A percentile compares a stretch with the other conserved stretches of the same genome.
Evolutionary conservation across 805 yeast genomes (phyloP).

Genomic region (Suhomyces faveliae): DNA sequence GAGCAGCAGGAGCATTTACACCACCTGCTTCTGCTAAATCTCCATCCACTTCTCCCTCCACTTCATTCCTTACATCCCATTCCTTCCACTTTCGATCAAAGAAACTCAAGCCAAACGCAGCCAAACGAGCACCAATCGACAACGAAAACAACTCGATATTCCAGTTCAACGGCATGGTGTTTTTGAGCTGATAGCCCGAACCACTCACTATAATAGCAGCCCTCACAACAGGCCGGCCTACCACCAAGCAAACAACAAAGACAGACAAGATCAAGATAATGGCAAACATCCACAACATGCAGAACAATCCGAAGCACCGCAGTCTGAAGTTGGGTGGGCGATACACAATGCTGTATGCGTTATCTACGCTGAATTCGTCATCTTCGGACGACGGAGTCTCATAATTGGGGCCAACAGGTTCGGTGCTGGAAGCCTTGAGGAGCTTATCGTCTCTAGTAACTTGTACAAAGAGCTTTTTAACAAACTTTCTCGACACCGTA

Average conservation of each 20-base stretch:
- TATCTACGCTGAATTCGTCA: conserved; percentile 35
- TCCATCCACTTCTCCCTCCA: not conserved
- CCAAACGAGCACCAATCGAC: conserved; percentile 18
- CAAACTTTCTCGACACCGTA: conserved; percentile 62
- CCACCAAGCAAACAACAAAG: conserved; percentile 20
- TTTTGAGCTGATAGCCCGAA: not conserved
- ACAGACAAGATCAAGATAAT: conserved; percentile 27
- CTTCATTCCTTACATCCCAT: not conserved
- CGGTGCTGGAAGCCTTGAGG: conserved; percentile 22
- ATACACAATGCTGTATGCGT: conserved; percentile 72
- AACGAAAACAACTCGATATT: conserved; percentile 20
- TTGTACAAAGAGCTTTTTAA: conserved; percentile 69
- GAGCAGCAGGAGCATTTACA: no score
- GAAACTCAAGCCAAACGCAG: conserved; percentile 10
- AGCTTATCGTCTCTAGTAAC: conserved; percentile 78
- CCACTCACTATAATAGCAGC: not conserved
- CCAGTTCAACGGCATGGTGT: conserved; percentile 14
- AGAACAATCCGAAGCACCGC: conserved; percentile 52
- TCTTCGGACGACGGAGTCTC: conserved; percentile 43
- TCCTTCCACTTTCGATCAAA: not conserved
- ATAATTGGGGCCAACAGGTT: conserved; percentile 7
- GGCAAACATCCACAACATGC: conserved; percentile 48
- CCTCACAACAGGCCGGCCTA: conserved; percentile 25
- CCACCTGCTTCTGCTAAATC: no score
- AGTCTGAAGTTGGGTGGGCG: conserved; percentile 74